Percentiles rank a stretch among this genome's conserved stretches.
Evolutionary conservation across 306 rosid genomes (phyloP).

Genomic region (Trifolium fragiferum): DNA sequence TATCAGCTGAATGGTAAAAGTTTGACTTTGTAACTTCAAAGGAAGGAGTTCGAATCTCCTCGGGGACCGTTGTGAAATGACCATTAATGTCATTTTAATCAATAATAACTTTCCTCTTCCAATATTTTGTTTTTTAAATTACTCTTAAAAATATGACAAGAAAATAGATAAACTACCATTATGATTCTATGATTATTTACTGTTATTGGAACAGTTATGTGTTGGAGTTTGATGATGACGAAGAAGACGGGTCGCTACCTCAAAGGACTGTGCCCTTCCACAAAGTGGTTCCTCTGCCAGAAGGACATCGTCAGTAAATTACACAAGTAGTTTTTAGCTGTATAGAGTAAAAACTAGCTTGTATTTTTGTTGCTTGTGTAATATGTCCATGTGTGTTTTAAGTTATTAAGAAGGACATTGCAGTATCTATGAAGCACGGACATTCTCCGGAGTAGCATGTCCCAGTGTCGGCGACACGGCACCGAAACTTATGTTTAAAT

Average conservation of each 20-base stretch:
- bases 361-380: constrained; percentile 32
- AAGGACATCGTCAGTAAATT: constrained; percentile 88
- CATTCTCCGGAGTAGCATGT: too few relatives aligned
- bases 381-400: constrained; percentile 26
- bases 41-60: too few relatives aligned
- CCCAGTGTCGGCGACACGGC: too few relatives aligned
- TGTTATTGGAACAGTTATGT: constrained; percentile 70
- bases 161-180: background rate
- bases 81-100: too few relatives aligned
- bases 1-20: too few relatives aligned
- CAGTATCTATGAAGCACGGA: background rate
- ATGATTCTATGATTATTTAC: constrained; percentile 26
- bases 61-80: too few relatives aligned
- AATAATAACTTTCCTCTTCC: too few relatives aligned
- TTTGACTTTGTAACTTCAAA: too few relatives aligned
- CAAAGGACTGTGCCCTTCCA: constrained; percentile 91
- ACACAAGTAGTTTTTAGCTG: constrained; percentile 41
- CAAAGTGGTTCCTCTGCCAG: constrained; percentile 90
- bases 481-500: too few relatives aligned
- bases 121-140: background rate
- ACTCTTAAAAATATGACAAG: background rate
- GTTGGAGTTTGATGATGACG: constrained; percentile 97
- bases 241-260: constrained; percentile 94
- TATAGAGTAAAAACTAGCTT: constrained; percentile 42
- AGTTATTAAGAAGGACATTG: constrained; percentile 8